Evolutionary conservation across 2,329 filamentous ascomycete species (phyloP).

Genomic region (Penicillium sp.): DNA sequence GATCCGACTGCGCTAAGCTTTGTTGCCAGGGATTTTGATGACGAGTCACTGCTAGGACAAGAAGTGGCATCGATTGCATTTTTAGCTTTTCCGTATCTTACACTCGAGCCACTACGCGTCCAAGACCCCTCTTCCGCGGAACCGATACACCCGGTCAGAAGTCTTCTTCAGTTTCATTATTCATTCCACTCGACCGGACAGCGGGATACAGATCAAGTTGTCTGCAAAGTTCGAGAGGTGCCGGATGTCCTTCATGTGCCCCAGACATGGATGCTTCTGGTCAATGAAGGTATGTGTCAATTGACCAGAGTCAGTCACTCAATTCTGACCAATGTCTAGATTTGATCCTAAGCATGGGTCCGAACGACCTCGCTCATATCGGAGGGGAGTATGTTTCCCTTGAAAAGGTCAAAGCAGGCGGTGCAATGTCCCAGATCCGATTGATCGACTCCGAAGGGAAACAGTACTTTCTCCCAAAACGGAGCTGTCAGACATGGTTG

Average conservation of each 20-base stretch:
- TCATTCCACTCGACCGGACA: slow-evolving; percentile 3
- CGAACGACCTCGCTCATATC: not conserved
- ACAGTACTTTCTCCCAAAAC: slow-evolving; percentile 2
- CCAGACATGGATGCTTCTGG: slow-evolving; percentile 4
- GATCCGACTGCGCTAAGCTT: slow-evolving; percentile 4
- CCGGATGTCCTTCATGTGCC: slow-evolving; percentile 3
- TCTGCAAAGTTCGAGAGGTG: not conserved
- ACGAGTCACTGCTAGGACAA: not conserved
- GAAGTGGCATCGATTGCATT: not conserved
- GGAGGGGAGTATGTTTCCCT: not conserved
- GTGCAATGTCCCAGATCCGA: not conserved
- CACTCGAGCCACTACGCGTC: not conserved
- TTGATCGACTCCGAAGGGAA: slow-evolving; percentile 3
- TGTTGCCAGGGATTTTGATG: not conserved
- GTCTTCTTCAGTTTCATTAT: slow-evolving; percentile 8
- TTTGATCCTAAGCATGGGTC: slow-evolving; percentile 3
- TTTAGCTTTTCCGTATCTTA: slow-evolving; percentile 3
- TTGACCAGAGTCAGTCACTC: not conserved
- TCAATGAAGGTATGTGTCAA: slow-evolving; percentile 1
- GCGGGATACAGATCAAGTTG: not conserved
- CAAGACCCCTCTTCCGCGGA: not conserved
- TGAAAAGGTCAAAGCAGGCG: not conserved
- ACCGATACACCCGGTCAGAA: slow-evolving; percentile 1
- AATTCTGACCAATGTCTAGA: not conserved
- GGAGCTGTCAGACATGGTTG: slow-evolving; percentile 3